These are phyloP conservation scores for Pestalotiopsis sp. DNA, from an alignment of 2,329 filamentous ascomycete species.

Conservation along the genomic window DNA sequence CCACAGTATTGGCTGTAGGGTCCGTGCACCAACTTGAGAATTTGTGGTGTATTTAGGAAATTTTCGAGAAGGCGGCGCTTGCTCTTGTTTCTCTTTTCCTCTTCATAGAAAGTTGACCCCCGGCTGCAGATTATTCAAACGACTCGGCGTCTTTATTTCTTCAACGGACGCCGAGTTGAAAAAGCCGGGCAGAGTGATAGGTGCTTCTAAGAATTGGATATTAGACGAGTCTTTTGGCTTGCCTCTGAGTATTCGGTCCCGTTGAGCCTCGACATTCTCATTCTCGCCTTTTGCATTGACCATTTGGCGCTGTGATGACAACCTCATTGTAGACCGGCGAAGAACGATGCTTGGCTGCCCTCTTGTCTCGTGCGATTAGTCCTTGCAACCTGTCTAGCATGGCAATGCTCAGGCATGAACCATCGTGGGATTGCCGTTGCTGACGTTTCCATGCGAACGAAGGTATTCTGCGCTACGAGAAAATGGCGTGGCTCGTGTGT, in stretches of 20 bases:
- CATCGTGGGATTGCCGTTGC: background rate
- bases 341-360: background rate
- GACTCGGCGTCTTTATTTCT: conserved; percentile 49
- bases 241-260: conserved; percentile 59
- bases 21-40: background rate
- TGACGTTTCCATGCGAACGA: background rate
- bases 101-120: conserved; percentile 57
- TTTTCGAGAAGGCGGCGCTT: conserved; percentile 4
- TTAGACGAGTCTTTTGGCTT: conserved; percentile 38
- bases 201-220: conserved; percentile 68
- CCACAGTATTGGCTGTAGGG: background rate
- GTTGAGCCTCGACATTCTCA: conserved; percentile 64
- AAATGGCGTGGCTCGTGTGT: background rate
- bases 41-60: background rate
- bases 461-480: background rate
- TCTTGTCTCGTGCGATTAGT: background rate
- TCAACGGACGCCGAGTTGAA: conserved; percentile 57
- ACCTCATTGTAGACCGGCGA: background rate
- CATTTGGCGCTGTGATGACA: background rate
- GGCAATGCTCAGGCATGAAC: background rate
- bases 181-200: conserved; percentile 60
- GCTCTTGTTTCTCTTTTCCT: conserved; percentile 21
- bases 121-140: conserved; percentile 50
- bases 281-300: background rate
- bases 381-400: background rate